Conservation (phyloP, 768 basidiomycete species). For the Naganishia randhawae region DNA sequence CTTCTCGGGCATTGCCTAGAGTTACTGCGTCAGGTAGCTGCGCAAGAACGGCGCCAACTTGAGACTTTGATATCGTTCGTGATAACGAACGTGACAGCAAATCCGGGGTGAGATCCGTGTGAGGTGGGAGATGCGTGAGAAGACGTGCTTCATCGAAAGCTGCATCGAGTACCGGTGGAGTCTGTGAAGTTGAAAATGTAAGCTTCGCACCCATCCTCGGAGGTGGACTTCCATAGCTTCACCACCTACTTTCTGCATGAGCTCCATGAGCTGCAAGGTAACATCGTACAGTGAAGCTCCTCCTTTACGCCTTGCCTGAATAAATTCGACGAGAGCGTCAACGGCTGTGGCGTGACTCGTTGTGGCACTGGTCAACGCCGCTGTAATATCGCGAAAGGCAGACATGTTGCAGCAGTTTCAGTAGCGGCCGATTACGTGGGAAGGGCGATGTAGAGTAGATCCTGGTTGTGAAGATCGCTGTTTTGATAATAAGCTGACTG, state of each 20-base stretch:
- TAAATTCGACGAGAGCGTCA: conserved; percentile 49
- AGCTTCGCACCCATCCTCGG: not conserved
- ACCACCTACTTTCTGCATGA: conserved; percentile 43
- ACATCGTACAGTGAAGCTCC: conserved; percentile 47
- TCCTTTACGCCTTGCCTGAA: conserved; percentile 38
- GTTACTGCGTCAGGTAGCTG: conserved; percentile 36
- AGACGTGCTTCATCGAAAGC: conserved; percentile 44
- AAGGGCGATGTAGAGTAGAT: not conserved
- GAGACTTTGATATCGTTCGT: conserved; percentile 38
- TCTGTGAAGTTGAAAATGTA: not conserved
- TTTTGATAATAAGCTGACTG: not conserved
- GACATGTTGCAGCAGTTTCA: not conserved
- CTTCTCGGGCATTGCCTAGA: conserved; percentile 45
- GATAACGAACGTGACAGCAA: conserved; percentile 38
- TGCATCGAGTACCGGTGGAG: conserved; percentile 19
- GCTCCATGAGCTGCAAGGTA: conserved; percentile 43
- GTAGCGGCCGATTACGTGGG: not conserved
- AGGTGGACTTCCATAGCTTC: not conserved
- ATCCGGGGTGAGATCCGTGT: conserved; percentile 48
- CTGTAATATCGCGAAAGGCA: conserved; percentile 2
- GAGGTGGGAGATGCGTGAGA: conserved; percentile 44
- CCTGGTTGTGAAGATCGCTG: not conserved
- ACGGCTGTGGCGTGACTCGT: conserved; percentile 36
- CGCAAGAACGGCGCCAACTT: conserved; percentile 41
- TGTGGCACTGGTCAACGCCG: not conserved